Evolutionary conservation across 441 rosid species (phyloP).

Genomic region (Gossypium lobatum): DNA sequence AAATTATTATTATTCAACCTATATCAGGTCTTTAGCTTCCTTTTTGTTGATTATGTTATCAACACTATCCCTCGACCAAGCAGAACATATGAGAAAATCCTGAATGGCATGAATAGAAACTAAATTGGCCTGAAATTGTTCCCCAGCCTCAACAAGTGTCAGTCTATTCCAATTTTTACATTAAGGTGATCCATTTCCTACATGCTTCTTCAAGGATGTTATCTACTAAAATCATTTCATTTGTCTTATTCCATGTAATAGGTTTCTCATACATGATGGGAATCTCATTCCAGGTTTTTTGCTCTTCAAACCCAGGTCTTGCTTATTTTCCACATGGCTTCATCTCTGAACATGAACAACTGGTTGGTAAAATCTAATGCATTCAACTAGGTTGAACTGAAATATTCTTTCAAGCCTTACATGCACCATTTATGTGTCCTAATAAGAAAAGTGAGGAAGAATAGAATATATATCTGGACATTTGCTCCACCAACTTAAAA

Average conservation of each 20-base stretch:
- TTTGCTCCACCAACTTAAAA: not conserved
- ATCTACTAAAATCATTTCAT: not conserved
- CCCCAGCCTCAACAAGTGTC: not conserved
- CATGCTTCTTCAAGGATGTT: not conserved
- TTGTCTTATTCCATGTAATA: not conserved
- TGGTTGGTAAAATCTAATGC: not conserved
- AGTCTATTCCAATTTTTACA: not conserved
- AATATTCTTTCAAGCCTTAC: not conserved
- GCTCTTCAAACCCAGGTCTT: slow-evolving; percentile 1
- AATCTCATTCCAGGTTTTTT: not conserved
- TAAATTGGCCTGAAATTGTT: not conserved
- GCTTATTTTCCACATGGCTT: not conserved
- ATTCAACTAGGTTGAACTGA: not conserved
- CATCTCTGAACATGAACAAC: not conserved
- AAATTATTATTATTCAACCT: not conserved
- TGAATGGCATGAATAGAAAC: not conserved
- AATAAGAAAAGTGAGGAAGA: not conserved
- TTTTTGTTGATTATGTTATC: slow-evolving; percentile 1
- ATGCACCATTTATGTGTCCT: not conserved
- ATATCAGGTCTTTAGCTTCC: not conserved
- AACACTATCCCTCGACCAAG: not conserved
- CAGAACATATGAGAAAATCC: not conserved
- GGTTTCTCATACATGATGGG: not conserved
- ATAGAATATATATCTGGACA: not conserved
- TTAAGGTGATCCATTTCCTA: not conserved